Conservation (phyloP, 2,329 filamentous ascomycete genomes). For the Fusarium sublunatum region DNA sequence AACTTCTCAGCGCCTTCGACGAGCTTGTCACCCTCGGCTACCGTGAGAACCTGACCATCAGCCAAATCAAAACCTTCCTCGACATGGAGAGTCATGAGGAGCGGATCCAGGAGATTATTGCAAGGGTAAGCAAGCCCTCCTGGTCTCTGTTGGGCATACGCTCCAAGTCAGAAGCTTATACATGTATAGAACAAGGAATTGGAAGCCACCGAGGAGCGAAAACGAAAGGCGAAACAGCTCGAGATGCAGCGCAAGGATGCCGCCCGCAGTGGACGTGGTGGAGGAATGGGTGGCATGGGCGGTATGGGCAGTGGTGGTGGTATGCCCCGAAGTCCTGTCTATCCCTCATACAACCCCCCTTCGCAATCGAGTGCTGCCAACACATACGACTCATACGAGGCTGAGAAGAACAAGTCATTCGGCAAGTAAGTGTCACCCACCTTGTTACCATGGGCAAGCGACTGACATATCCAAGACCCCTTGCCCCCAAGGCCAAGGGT, state of each 20-base stretch:
- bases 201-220: conserved; percentile 97
- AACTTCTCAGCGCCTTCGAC: conserved; percentile 95
- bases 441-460: background rate
- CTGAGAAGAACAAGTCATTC: conserved; percentile 93
- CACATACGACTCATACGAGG: conserved; percentile 93
- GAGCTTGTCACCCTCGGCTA: conserved; percentile 97
- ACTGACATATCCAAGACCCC: conserved; percentile 55
- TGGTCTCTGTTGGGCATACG: background rate
- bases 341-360: conserved; percentile 89
- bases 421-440: conserved; percentile 70
- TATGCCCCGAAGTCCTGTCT: conserved; percentile 80
- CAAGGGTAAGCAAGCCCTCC: conserved; percentile 69
- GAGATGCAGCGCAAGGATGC: conserved; percentile 99
- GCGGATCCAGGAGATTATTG: conserved; percentile 98
- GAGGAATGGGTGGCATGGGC: conserved; percentile 49
- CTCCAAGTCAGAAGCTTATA: conserved; percentile 38
- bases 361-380: conserved; percentile 78
- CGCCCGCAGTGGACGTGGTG: conserved; percentile 71
- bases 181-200: conserved; percentile 89
- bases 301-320: conserved; percentile 52
- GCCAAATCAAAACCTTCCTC: conserved; percentile 98
- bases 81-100: conserved; percentile 99
- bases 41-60: conserved; percentile 93
- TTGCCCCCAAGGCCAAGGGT: conserved; percentile 88
- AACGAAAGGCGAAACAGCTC: conserved; percentile 97